phyloP scores from a whole-genome alignment of 2,329 filamentous ascomycete genomes.

The Nemania sp. region DNA sequence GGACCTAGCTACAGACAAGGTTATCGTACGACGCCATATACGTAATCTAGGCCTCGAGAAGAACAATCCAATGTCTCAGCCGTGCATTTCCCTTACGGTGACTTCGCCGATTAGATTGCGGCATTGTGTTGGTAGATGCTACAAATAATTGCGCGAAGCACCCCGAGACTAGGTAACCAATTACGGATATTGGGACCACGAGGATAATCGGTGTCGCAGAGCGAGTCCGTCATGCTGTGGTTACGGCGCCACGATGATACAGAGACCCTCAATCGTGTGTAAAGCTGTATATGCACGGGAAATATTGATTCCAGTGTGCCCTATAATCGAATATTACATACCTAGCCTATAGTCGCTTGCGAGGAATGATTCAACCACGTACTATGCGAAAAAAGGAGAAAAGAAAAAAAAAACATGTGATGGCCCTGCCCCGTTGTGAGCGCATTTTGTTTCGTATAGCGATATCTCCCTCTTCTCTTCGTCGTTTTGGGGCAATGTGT shows the following conservation, averaged over 20 bases:
- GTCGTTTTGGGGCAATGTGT: not conserved
- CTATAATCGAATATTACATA: too few relatives aligned
- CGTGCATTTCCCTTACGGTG: not conserved
- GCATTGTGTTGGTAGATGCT: not conserved
- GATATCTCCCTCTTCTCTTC: not conserved
- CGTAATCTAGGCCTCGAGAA: slow-evolving; percentile 20
- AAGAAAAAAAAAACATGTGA: not conserved
- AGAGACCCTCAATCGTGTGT: not conserved
- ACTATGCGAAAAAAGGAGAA: too few relatives aligned
- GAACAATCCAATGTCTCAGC: slow-evolving; percentile 24
- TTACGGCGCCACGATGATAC: slow-evolving; percentile 12
- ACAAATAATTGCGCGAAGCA: not conserved
- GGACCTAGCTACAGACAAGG: not conserved
- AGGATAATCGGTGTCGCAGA: not conserved
- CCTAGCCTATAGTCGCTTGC: not conserved
- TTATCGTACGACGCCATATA: slow-evolving; percentile 9
- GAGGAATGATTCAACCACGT: slow-evolving; percentile 15
- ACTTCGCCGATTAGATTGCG: not conserved
- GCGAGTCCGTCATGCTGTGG: slow-evolving; percentile 16
- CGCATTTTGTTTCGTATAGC: slow-evolving; percentile 10
- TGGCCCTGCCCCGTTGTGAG: not conserved
- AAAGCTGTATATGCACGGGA: slow-evolving; percentile 26
- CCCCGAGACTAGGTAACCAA: not conserved
- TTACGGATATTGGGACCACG: not conserved
- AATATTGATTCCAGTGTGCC: slow-evolving; percentile 11